Evolutionary conservation across 2,329 filamentous ascomycete species (phyloP), one percentile per base, ranked within the genome.

Genomic region (Xylariaceae sp.): DNA sequence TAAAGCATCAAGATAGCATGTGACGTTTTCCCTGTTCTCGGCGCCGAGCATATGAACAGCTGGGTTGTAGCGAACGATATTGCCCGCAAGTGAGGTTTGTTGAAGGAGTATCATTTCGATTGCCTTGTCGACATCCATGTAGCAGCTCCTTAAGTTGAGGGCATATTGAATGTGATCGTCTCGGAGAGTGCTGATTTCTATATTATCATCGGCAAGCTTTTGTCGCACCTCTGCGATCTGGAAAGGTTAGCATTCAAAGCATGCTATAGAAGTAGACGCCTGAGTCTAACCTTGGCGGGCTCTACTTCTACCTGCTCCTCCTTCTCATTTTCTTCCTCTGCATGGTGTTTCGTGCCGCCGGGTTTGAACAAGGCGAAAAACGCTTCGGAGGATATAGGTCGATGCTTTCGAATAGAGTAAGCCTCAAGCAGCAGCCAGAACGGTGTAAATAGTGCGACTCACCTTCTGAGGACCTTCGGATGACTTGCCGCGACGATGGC

Each of bases 1-100:
- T 18, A 97, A 73, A 0, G 92, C 81, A 66, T 97, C 94, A 14
- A 97, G 75, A 66, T 95, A 97, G 72, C 94, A 99, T n/a, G 92
- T 97, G 33, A 96, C 90, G 42, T 81, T 82, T 40, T 86, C 79
- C 42, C 90, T 79, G 64, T 99, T 99, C 60, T 89, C 86, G 11
- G 94, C 92, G 6, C 94, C 94, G 5, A 89, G 72, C 73, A 97
- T 83, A 49, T 80, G 79, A 7, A 86, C 77, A 46, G 78, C 77
- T 9, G 89, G 82, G 48, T 89, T 78, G 70, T 89, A 95, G 14
- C 83, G 81, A 54, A 83, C 77, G 56, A 97, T 80, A 38, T 89
- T 81, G 14, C 92, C 91, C 30, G 89, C 82, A 36, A 89, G 84
- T 0, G 92, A 89, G 59, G 91, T 85, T 62, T 92, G 85, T 56